Base-by-base conservation (phyloP, 148 eudicot genomes). In the Heliosperma pusillum region DNA sequence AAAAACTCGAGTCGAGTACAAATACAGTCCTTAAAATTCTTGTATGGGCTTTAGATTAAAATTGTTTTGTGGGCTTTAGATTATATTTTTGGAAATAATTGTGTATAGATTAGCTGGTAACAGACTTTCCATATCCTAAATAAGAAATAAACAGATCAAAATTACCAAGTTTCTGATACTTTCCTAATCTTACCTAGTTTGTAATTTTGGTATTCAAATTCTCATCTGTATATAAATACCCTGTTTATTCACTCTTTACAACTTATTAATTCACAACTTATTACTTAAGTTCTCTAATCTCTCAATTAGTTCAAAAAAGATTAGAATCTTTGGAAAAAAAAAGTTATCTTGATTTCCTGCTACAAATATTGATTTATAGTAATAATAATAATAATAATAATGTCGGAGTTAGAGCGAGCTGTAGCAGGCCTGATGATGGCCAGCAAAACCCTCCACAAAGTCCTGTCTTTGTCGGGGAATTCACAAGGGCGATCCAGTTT, bases 381-480 rank as follows among this genome's bases (percentile, higher is more conserved):
- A 9, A 44, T 27, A 45, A 69, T 69, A 10, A 1, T 16, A 9
- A 44, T 27, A 10, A 1, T 16, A 9, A 44, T 27, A 45, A 69
- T 69, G 71, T 45, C 57, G 13, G 71, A 69, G 1, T 44, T 69
- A 45, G 27, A 68, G 71, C 71, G 2, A 68, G 55, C 57, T 10
- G 19, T 10, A 44, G 17, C 19, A 11, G 71, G 22, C n/a, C 30
- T 68, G n/a, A 12, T 5, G 30, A 11, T 19, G 47, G 71, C 56
- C 6, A 45, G 71, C 7, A 15, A 11, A 4, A 45, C 30, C 10
- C 71, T 68, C 7, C 27, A 44, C 3, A 22, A 24, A 13, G 5
- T 44, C 55, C 0, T 21, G 56, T 19, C 71, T 40, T 19, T 7
- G 26, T 44, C 29, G 3, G 17, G 24, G 5, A 1, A 0, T 66